Evolutionary conservation across 148 eudicot genomes (phyloP).

Genomic region (Mesembryanthemum crystallinum): DNA sequence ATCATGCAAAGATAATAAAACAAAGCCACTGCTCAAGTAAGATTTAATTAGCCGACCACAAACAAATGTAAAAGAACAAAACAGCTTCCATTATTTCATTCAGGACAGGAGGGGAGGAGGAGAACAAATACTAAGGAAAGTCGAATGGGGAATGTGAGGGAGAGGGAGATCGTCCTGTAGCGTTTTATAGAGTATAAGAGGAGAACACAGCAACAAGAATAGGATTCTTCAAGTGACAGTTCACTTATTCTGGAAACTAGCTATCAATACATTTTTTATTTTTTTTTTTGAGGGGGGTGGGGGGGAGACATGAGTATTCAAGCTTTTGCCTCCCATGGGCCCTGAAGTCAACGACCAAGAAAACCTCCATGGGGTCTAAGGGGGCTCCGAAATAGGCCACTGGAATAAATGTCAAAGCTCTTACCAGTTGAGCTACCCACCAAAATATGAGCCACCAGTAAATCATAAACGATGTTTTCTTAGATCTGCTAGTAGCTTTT

Average conservation of each 20-base stretch:
- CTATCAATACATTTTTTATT: not conserved
- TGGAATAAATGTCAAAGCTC: too few species aligned
- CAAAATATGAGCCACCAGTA: not conserved
- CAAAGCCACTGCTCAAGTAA: not conserved
- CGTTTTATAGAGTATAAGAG: not conserved
- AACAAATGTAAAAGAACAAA: not conserved
- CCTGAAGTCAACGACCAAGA: too few species aligned
- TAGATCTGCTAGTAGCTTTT: not conserved
- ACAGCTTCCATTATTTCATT: too few species aligned
- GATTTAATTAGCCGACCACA: slow-evolving; percentile 1
- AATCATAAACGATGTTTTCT: too few species aligned
- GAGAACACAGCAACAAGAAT: not conserved
- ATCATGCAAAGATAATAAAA: not conserved
- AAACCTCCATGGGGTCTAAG: too few species aligned
- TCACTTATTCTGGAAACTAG: too few species aligned
- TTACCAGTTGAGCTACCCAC: too few species aligned
- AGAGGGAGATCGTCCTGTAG: not conserved
- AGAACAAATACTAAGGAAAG: too few species aligned
- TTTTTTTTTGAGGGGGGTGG: too few species aligned
- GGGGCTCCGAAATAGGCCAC: too few species aligned
- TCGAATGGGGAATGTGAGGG: not conserved
- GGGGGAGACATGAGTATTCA: too few species aligned
- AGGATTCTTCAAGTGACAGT: not conserved
- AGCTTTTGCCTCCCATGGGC: too few species aligned
- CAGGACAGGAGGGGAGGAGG: not conserved